These are phyloP conservation scores for Alternaria gansuensis DNA, from an alignment of 2,329 filamentous ascomycete genomes.

Conservation along the genomic window DNA sequence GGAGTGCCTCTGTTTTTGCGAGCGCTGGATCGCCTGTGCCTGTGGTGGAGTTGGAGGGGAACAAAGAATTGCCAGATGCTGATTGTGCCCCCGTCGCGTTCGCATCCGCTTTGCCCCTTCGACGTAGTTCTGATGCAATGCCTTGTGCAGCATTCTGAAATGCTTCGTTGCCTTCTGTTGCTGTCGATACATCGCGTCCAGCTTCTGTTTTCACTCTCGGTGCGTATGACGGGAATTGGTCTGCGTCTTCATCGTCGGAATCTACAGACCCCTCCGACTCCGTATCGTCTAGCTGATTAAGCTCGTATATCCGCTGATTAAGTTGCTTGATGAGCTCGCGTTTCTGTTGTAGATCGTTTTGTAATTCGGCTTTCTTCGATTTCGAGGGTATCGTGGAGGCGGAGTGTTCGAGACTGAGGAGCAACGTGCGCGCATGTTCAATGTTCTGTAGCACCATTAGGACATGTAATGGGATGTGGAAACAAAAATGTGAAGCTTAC, in stretches of 20 bases:
- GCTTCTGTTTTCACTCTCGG: constrained; percentile 49
- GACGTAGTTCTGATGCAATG: constrained; percentile 47
- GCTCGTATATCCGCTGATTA: constrained; percentile 71
- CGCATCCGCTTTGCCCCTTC: constrained; percentile 38
- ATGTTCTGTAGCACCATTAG: constrained; percentile 65
- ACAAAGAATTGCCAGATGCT: constrained; percentile 52
- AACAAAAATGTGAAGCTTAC: constrained; percentile 53
- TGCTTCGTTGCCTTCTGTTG: constrained; percentile 44
- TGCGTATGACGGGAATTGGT: constrained; percentile 54
- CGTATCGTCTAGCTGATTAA: constrained; percentile 66
- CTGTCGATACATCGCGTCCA: constrained; percentile 45
- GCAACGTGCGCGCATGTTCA: constrained; percentile 72
- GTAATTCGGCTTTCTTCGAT: constrained; percentile 66
- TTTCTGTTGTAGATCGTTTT: constrained; percentile 71
- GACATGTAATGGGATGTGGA: not conserved
- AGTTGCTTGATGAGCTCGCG: constrained; percentile 72
- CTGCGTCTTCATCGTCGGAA: constrained; percentile 56
- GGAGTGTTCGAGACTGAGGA: constrained; percentile 76
- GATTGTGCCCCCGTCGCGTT: constrained; percentile 33
- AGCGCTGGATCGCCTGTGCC: constrained; percentile 41
- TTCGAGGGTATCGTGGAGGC: constrained; percentile 58
- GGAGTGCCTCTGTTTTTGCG: constrained; percentile 67
- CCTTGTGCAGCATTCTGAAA: constrained; percentile 47
- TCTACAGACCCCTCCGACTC: constrained; percentile 49
- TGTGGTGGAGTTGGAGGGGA: constrained; percentile 48